Base-by-base conservation (phyloP, 2,329 filamentous ascomycete species). In the Grosmannia penicillata region DNA sequence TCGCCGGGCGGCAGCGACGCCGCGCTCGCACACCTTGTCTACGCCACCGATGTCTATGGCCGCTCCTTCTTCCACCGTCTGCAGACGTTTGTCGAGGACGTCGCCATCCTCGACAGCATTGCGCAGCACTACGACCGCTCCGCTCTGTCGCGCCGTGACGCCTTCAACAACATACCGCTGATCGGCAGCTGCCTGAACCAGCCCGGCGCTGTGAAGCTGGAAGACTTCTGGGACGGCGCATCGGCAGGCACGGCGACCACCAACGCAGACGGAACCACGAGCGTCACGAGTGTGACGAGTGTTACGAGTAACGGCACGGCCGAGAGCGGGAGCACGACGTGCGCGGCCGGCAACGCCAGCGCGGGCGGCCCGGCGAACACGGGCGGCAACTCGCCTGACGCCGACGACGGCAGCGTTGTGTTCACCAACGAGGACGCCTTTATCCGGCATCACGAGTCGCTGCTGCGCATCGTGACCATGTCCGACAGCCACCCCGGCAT, bases 51-150 rank as follows among this genome's bases (percentile, higher is more conserved):
- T 44, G 50, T 58, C 27, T 73, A 70, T 43, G 70, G 70, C 1
- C 66, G 70, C 28, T 71, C 59, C 6, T 58, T 68, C 32, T 68
- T 70, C 23, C 70, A 75, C 45, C 51, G 61, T 4, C 51, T 67
- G 0, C 41, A 49, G 17, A 50, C 53, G 4, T 48, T 51, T 14
- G 39, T 60, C 23, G 45, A 46, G 19, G 49, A 51, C 31, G 39
- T 40, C 3, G 51, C 51, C 32, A 51, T 50, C 13, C 54, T 53
- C 21, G 51, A 54, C 3, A 47, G 50, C n/a, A 43, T 64, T 4
- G 48, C 64, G 10, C 53, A 53, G 7, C 43, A 49, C 2, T 60
- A 59, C 36, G 48, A 60, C 19, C 42, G 49, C 0, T 36, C 49
- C 1, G 44, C 48, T 1, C 53, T 58, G 19, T 55, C 55, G 9